phyloP scores from a whole-genome alignment of 108 stramenopile genomes.

The Epipyxis sp. region DNA sequence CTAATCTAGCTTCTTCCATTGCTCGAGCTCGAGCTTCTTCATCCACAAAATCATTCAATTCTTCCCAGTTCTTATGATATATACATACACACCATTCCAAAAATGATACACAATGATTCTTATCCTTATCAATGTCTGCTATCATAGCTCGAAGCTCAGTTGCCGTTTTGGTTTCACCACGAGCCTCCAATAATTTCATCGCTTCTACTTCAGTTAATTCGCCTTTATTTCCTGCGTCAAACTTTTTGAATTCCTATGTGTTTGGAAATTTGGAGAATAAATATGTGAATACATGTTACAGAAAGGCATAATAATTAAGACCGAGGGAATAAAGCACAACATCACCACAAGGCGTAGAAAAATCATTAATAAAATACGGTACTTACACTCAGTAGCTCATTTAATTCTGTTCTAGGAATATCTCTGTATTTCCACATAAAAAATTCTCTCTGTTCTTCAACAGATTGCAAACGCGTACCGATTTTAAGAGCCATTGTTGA shows the following conservation, averaged over 20 bases:
- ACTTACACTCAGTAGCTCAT: background rate
- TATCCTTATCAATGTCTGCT: background rate
- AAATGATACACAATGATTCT: background rate
- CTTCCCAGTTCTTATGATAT: conserved; percentile 1
- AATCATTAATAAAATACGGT: too few species aligned
- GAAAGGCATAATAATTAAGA: too few species aligned
- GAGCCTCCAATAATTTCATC: conserved; percentile 3
- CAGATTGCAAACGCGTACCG: too few species aligned
- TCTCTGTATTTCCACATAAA: conserved; percentile 20
- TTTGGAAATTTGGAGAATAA: too few species aligned
- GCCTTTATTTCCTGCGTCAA: background rate
- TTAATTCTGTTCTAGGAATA: background rate
- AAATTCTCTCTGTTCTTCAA: conserved; percentile 11
- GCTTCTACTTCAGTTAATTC: background rate
- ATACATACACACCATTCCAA: background rate
- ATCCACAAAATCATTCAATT: background rate
- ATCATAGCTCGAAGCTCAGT: background rate
- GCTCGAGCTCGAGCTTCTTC: conserved; percentile 1
- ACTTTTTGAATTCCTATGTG: conserved; percentile 5
- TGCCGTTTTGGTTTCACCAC: background rate
- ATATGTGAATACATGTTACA: too few species aligned
- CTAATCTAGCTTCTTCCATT: background rate
- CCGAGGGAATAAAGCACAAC: too few species aligned
- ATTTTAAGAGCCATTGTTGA: too few species aligned
- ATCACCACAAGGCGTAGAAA: too few species aligned